Evolutionary conservation across 139 green algal genomes (phyloP).

Genomic region (Edaphochlamys debaryana): DNA sequence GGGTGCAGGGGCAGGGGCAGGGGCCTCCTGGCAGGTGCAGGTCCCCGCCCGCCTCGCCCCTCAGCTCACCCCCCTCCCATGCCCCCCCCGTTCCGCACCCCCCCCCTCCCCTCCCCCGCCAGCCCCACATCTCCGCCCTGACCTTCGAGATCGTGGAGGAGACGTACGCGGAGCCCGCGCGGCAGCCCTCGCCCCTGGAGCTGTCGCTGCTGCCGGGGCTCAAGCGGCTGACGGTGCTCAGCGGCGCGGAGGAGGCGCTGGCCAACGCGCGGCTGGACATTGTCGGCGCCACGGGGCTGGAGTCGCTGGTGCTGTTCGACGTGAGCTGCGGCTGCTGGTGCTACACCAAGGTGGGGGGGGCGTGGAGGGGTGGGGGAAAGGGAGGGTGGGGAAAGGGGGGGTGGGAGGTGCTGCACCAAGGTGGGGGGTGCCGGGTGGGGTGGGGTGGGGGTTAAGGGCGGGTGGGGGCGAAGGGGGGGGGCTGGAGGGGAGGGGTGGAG

Average conservation of each 20-base stretch:
- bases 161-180: conserved; percentile 36
- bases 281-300: conserved; percentile 24
- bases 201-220: conserved; percentile 23
- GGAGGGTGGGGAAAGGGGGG: no score
- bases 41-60: no score
- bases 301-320: conserved; percentile 33
- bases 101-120: neutral
- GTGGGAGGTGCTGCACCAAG: no score
- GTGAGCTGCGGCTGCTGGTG: conserved; percentile 39
- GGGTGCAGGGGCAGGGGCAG: no score
- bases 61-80: neutral
- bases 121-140: conserved; percentile 21
- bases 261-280: conserved; percentile 29
- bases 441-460: no score
- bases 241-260: conserved; percentile 34
- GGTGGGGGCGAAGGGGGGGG: no score
- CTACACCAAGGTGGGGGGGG: conserved; percentile 42
- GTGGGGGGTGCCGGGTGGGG: no score
- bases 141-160: conserved; percentile 47
- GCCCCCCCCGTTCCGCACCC: neutral
- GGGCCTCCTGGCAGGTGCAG: no score
- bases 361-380: no score
- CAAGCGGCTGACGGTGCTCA: conserved; percentile 26
- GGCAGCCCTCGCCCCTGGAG: conserved; percentile 9
- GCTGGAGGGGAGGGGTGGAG: no score